Conservation (phyloP, 1,284 basidiomycete genomes). For the Rhodotorula sp. region DNA sequence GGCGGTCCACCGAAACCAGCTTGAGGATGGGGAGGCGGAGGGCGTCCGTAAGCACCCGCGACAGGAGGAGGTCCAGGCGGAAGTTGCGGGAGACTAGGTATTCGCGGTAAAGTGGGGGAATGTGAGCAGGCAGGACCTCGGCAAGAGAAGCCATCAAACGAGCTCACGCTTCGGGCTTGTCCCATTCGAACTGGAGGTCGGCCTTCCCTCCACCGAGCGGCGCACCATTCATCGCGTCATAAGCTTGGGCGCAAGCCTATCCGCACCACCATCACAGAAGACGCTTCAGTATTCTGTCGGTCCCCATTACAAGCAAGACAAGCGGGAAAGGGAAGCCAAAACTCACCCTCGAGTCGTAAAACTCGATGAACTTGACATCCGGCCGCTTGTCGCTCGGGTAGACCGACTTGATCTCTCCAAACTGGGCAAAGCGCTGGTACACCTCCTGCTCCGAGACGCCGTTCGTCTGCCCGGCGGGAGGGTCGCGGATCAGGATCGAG, state of each 20-base stretch:
- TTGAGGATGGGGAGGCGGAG: not conserved
- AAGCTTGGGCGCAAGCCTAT: conserved; percentile 67
- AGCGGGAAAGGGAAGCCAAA: not conserved
- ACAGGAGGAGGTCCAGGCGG: not conserved
- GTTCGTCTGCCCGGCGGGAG: conserved; percentile 61
- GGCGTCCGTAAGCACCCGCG: not conserved
- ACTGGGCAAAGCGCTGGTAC: conserved; percentile 74
- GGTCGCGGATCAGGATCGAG: conserved; percentile 62
- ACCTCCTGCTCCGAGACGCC: conserved; percentile 78
- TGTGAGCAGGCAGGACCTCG: not conserved
- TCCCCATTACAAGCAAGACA: not conserved
- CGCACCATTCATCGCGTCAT: conserved; percentile 73
- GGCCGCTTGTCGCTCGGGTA: conserved; percentile 50
- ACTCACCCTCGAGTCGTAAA: conserved; percentile 76
- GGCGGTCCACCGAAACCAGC: not conserved
- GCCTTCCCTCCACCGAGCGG: conserved; percentile 73
- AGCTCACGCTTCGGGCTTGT: conserved; percentile 48
- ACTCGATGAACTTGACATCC: conserved; percentile 76
- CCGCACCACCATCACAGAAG: not conserved
- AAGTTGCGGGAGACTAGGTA: not conserved
- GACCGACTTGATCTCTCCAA: conserved; percentile 84
- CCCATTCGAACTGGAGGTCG: conserved; percentile 86
- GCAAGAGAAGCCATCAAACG: not conserved
- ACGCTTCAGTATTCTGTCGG: not conserved
- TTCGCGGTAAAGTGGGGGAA: no score